Evolutionary conservation across 768 basidiomycete genomes (phyloP), one percentile per base, ranked within the genome.

Genomic region (Collybia nuda): DNA sequence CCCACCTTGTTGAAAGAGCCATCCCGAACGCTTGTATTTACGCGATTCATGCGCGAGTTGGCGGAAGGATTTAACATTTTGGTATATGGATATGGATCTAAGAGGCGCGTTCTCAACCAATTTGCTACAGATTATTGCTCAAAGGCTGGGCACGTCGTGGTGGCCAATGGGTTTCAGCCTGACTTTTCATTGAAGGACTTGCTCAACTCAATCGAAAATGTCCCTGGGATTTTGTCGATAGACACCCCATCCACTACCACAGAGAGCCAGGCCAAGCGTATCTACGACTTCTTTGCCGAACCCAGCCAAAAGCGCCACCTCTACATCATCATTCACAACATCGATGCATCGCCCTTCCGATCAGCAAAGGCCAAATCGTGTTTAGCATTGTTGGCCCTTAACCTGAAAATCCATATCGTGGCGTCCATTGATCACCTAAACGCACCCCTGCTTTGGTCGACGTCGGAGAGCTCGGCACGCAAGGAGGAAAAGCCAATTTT

Each of bases 1-100:
- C 69, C 72, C 7, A 60, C 48, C 40, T 62, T 76, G 37, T 53
- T 73, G 32, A 52, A 63, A 48, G 65, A 67, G 43, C 46, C 67
- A 21, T 51, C 66, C 47, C 60, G 71, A 61, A 58, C 67, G 29
- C 56, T 64, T 4, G 69, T 81, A 15, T 85, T 88, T 60, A 69
- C 75, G 19, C 79, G 84, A 38, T 88, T 87, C 64, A 68, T 80
- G 39, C 71, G 75, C 53, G 93, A 98, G 66, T 76, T 98, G 21
- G 71, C 74, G 2, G 80, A 86, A 62, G 94, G 93, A 1, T 98
- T 93, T 75, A 94, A 91, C 65, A 70, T 98, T 39, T 67, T 95
- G 17, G 85, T 92, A 66, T 92, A 93, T 60, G 96, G 96, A 1
- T 81, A 84, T 59, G 96, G 96, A 5, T 95, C 92, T 17, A 99